These are phyloP conservation scores for Cupressus sempervirens DNA, from an alignment of 75 land plant genomes.

Conservation along the genomic window DNA sequence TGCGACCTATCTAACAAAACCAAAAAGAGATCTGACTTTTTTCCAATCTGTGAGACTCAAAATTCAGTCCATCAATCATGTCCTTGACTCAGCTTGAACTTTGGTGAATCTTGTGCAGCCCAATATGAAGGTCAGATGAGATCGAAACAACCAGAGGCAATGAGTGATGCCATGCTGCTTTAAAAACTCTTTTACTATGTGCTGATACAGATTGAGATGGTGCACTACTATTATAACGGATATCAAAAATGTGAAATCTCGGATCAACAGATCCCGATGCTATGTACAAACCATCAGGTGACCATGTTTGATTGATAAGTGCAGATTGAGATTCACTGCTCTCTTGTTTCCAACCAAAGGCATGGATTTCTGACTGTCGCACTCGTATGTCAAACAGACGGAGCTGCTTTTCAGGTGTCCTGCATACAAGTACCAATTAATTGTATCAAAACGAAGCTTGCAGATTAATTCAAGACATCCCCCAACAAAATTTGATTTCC, in stretches of 20 bases:
- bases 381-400: conserved; percentile 69
- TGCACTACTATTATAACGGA: conserved; percentile 51
- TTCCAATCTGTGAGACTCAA: background rate
- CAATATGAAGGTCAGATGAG: conserved; percentile 87
- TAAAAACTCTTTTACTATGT: conserved; percentile 89
- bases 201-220: conserved; percentile 79
- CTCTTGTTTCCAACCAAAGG: conserved; percentile 90
- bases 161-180: conserved; percentile 79
- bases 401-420: conserved; percentile 74
- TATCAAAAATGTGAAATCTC: conserved; percentile 79
- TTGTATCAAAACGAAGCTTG: conserved; percentile 4
- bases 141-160: conserved; percentile 74
- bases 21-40: background rate
- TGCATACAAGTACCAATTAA: conserved; percentile 24
- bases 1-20: background rate
- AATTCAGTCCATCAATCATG: background rate
- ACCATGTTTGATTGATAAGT: conserved; percentile 82
- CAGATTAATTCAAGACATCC: background rate
- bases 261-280: conserved; percentile 89
- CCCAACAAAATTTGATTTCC: background rate
- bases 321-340: conserved; percentile 91
- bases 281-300: conserved; percentile 76
- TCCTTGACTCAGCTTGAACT: background rate
- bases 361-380: conserved; percentile 60
- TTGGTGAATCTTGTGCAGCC: conserved; percentile 55